phyloP scores from a whole-genome alignment of 768 basidiomycete species.

The Tricholoma furcatifolium region DNA sequence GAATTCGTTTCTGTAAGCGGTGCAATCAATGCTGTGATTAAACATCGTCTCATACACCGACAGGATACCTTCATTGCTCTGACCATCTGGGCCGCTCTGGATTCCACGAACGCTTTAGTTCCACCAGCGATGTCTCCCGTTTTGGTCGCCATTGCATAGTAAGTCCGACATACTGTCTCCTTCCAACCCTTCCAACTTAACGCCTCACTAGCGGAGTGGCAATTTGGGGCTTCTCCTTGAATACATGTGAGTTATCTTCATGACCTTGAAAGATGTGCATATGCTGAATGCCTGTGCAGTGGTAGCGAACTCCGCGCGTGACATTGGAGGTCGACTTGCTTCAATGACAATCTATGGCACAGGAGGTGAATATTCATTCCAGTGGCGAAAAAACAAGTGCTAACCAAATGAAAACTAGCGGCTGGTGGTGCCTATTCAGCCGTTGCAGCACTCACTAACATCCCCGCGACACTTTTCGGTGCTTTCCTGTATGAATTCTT shows the following conservation, averaged over 20 bases:
- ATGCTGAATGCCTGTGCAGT: slow-evolving; percentile 30
- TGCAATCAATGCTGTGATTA: not conserved
- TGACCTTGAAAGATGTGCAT: not conserved
- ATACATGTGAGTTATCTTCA: slow-evolving; percentile 38
- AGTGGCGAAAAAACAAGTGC: not conserved
- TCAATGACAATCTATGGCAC: slow-evolving; percentile 61
- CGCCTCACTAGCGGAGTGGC: slow-evolving; percentile 41
- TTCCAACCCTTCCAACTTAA: not conserved
- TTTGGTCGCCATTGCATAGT: slow-evolving; percentile 61
- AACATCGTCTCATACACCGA: not conserved
- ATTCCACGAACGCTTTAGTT: slow-evolving; percentile 58
- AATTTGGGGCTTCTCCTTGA: slow-evolving; percentile 60
- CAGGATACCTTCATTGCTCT: slow-evolving; percentile 50
- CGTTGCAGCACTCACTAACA: slow-evolving; percentile 62
- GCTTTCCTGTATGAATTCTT: slow-evolving; percentile 55
- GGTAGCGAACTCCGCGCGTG: slow-evolving; percentile 66
- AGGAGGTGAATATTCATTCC: slow-evolving; percentile 26
- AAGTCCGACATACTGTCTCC: slow-evolving; percentile 19
- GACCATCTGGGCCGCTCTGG: slow-evolving; percentile 49
- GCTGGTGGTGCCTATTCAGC: slow-evolving; percentile 58
- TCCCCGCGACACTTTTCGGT: slow-evolving; percentile 60
- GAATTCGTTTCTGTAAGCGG: slow-evolving; percentile 53
- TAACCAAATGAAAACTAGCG: slow-evolving; percentile 28
- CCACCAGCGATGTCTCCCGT: slow-evolving; percentile 53
- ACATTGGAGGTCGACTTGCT: slow-evolving; percentile 63